A percentile compares a stretch with the other conserved stretches of the same genome.
Evolutionary conservation across 2,329 filamentous ascomycete genomes (phyloP).

Genomic region (Fusarium temperatum): DNA sequence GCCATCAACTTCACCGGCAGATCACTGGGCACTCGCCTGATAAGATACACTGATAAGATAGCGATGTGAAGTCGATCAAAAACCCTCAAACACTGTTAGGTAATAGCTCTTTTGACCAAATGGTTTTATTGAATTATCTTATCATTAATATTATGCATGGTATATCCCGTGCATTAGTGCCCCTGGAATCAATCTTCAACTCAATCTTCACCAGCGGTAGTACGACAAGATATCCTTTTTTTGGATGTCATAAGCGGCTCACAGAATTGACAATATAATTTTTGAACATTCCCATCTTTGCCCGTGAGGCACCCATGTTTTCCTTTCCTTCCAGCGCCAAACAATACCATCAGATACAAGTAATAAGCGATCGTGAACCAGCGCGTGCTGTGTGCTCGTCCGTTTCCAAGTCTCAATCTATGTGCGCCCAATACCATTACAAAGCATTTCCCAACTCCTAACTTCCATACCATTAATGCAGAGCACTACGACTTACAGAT

Average conservation of each 20-base stretch:
- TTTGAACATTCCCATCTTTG: constrained; percentile 27
- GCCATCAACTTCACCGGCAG: too few species aligned
- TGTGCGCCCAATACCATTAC: constrained; percentile 27
- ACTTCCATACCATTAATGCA: constrained; percentile 27
- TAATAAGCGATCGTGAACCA: constrained; percentile 26
- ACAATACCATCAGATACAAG: neutral
- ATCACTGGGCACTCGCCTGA: too few species aligned
- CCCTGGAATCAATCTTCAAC: neutral
- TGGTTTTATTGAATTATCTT: neutral
- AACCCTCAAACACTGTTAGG: neutral
- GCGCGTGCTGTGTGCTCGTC: constrained; percentile 32
- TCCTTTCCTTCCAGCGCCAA: constrained; percentile 31
- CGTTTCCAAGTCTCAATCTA: constrained; percentile 32
- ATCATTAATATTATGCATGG: neutral
- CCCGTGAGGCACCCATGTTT: constrained; percentile 29
- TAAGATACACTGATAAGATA: too few species aligned
- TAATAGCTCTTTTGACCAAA: neutral
- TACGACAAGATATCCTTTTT: neutral
- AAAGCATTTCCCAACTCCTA: constrained; percentile 39
- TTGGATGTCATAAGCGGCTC: constrained; percentile 18
- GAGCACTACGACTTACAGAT: constrained; percentile 4
- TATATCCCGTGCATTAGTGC: neutral
- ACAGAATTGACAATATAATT: constrained; percentile 1
- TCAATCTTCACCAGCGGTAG: neutral
- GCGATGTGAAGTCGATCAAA: neutral